Conservation (phyloP, 1,284 basidiomycete species). For the Papiliotrema fonsecae region DNA sequence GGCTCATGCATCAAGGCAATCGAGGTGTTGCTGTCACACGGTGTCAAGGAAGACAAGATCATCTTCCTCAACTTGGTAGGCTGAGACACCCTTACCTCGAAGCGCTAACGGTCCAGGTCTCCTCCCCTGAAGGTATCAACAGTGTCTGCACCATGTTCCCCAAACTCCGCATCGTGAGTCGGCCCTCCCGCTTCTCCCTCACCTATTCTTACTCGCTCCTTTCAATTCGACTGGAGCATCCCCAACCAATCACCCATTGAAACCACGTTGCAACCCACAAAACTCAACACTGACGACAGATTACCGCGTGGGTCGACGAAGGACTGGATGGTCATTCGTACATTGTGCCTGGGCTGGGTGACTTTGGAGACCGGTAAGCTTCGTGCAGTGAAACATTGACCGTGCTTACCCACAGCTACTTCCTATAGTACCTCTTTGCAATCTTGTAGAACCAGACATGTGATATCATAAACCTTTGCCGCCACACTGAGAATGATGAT, state of each 20-base stretch:
- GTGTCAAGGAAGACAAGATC: constrained; percentile 74
- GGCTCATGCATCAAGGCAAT: constrained; percentile 98
- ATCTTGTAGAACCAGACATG: background rate
- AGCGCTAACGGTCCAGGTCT: constrained; percentile 56
- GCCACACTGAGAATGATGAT: too few species aligned
- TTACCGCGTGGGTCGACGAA: constrained; percentile 96
- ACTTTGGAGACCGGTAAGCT: constrained; percentile 73
- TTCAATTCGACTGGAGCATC: too few species aligned
- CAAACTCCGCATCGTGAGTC: constrained; percentile 69
- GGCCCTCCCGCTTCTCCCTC: background rate
- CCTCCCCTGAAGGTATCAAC: constrained; percentile 84
- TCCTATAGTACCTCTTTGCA: constrained; percentile 12
- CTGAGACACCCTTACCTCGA: background rate
- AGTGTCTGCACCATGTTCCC: constrained; percentile 79
- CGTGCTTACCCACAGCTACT: constrained; percentile 18
- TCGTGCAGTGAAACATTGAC: background rate
- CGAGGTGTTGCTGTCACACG: constrained; percentile 84
- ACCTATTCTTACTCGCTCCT: too few species aligned
- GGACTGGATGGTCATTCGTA: constrained; percentile 68
- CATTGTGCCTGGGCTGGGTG: constrained; percentile 79
- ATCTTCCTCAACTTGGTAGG: constrained; percentile 92
- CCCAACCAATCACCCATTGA: background rate
- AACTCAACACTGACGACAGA: constrained; percentile 44
- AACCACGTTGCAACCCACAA: background rate
- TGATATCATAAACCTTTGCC: background rate